These are phyloP conservation scores for Fagus crenata DNA, from an alignment of 306 rosid genomes.

Conservation along the genomic window DNA sequence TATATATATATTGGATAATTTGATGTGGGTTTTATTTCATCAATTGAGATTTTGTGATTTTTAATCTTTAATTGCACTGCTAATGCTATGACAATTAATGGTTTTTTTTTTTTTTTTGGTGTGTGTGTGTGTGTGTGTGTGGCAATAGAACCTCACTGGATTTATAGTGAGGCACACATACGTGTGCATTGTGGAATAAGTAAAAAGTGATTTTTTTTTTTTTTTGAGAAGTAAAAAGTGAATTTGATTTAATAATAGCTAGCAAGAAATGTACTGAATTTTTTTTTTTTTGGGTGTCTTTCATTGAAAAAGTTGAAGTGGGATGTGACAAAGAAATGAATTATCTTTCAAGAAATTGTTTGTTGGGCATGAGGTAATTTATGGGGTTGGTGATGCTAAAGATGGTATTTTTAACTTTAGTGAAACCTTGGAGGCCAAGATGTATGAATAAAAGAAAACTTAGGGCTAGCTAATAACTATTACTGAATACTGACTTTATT, in stretches of 20 bases:
- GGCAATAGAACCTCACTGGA: not conserved
- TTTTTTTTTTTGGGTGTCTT: not conserved
- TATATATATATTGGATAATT: not conserved
- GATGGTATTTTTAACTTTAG: not conserved
- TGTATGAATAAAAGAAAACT: not conserved
- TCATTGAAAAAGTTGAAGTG: not conserved
- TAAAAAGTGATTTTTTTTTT: not conserved
- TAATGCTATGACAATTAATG: slow-evolving; percentile 5
- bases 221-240: not conserved
- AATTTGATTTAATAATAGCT: not conserved
- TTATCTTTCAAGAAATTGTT: not conserved
- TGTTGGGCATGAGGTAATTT: not conserved
- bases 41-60: not conserved
- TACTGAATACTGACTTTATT: not conserved
- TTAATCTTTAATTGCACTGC: not conserved
- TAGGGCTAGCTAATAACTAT: not conserved
- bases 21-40: not conserved
- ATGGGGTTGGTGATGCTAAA: not conserved
- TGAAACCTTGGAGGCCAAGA: not conserved
- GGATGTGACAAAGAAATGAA: not conserved
- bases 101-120: slow-evolving; percentile 16
- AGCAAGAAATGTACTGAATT: not conserved
- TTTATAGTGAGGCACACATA: not conserved
- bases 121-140: not conserved
- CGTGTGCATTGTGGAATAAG: not conserved